Evolutionary conservation across 225 moss, liverwort and hornwort species (phyloP).

Genomic region (Neckera pumila): DNA sequence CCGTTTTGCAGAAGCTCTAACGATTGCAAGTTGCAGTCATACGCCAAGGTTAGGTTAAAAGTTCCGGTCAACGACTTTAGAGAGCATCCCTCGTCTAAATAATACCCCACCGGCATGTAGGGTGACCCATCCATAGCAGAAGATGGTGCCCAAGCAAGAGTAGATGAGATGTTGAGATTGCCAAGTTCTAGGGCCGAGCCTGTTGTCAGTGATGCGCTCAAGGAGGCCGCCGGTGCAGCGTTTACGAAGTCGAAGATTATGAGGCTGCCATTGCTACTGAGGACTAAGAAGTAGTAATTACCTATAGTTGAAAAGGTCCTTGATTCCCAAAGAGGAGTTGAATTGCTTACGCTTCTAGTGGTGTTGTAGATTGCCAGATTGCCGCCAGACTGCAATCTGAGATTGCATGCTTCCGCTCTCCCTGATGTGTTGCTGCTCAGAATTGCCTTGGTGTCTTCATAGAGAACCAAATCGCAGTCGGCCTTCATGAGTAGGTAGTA

Average conservation of each 20-base stretch:
- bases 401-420: not conserved
- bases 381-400: not conserved
- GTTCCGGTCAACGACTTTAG: not conserved
- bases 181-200: not conserved
- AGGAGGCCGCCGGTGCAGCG: not conserved
- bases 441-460: not conserved
- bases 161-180: not conserved
- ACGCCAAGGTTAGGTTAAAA: not conserved
- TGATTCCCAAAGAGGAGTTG: not conserved
- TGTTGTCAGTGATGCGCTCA: not conserved
- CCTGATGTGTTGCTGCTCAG: not conserved
- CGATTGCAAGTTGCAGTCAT: conserved; percentile 1
- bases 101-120: conserved; percentile 6
- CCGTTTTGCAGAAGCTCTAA: not conserved
- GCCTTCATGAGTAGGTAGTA: not conserved
- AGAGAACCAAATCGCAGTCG: conserved; percentile 3
- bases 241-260: not conserved
- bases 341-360: not conserved
- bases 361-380: not conserved
- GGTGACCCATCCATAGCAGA: not conserved
- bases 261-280: not conserved
- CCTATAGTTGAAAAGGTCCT: not conserved
- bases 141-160: not conserved
- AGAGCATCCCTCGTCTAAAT: conserved; percentile 8
- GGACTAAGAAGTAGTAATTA: not conserved